Evolutionary conservation across 2,329 filamentous ascomycete genomes (phyloP), one percentile per base, ranked within the genome.

Genomic region (Hypoxylon sp.): DNA sequence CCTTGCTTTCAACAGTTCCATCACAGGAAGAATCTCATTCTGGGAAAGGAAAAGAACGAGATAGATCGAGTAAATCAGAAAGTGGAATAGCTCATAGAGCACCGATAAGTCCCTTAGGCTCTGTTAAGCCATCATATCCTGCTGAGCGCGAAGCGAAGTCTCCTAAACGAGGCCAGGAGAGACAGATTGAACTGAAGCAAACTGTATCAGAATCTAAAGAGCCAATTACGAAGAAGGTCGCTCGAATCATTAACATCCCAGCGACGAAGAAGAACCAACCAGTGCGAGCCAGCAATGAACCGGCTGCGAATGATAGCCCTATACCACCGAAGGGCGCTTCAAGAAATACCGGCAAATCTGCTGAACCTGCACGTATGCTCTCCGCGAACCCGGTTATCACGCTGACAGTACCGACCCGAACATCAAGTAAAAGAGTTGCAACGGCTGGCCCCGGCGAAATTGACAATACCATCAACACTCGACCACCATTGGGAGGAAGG

Each of bases 371-470:
- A 2, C 62, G 32, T n/a, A 47, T 59, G 24, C 47, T 54, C 27
- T 59, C 62, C 5, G 29, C 52, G 24, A 62, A 54, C 21, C 51
- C 44, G 17, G 37, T 19, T 29, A 44, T n/a, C n/a, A 63, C 62
- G 8, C 52, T 71, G 10, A 58, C 56, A 15, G 48, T 75, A 6
- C 75, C 74, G 6, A 54, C 61, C 1, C 70, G 74, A 50, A 72
- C 60, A 24, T 76, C 75, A 10, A 76, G 75, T 42, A 74, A 46
- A 53, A 69, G 62, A 42, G 63, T 62, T 29, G 19, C 62, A 31
- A 58, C 58, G 11, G 10, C 39, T 8, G 51, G 17, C 17, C 17
- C 37, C 2, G 44, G 15, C 8, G 58, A 62, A 6, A 37, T 17
- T 4, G 59, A 53, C 1, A 50, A 64, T 13, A 19, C 21, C 21